Percentiles rank a stretch among this genome's conserved stretches.
Evolutionary conservation across 257 asterid genomes (phyloP).

Genomic region (Salvia splendens): DNA sequence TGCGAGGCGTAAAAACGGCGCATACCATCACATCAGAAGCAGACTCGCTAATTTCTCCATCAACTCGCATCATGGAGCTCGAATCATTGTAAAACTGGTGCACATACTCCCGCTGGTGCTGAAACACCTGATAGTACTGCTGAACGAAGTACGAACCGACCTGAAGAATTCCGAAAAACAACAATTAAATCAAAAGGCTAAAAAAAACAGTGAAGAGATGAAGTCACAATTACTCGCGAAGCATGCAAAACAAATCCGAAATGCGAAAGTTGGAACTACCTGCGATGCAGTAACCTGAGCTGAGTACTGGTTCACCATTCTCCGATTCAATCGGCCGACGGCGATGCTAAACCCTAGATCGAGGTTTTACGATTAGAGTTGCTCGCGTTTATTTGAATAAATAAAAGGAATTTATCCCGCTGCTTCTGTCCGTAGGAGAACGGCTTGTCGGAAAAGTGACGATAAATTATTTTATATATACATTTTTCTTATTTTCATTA

Average conservation of each 20-base stretch:
- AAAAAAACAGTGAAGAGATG: not conserved
- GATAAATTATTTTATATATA: not conserved
- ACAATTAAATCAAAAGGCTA: not conserved
- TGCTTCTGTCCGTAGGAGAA: constrained; percentile 17
- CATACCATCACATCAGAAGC: constrained; percentile 67
- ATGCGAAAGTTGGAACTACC: constrained; percentile 35
- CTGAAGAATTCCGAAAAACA: constrained; percentile 34
- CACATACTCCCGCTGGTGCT: constrained; percentile 62
- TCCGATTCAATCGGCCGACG: constrained; percentile 31
- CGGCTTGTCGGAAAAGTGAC: constrained; percentile 27
- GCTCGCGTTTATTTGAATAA: constrained; percentile 29
- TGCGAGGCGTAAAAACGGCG: not conserved
- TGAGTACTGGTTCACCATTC: constrained; percentile 52
- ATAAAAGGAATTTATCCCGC: constrained; percentile 27
- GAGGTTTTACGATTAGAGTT: constrained; percentile 10
- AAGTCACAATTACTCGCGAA: not conserved
- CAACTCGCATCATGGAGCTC: constrained; percentile 68
- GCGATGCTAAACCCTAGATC: constrained; percentile 47
- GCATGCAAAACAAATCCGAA: not conserved
- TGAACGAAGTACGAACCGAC: constrained; percentile 87
- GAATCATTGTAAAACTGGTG: constrained; percentile 80
- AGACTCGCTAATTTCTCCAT: constrained; percentile 58
- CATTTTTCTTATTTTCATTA: not conserved
- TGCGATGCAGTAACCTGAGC: constrained; percentile 53
- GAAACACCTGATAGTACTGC: constrained; percentile 79